Percentiles rank a stretch among this genome's conserved stretches.
Conservation (phyloP, 2,329 filamentous ascomycete genomes). For the Zymoseptoria brevis region DNA sequence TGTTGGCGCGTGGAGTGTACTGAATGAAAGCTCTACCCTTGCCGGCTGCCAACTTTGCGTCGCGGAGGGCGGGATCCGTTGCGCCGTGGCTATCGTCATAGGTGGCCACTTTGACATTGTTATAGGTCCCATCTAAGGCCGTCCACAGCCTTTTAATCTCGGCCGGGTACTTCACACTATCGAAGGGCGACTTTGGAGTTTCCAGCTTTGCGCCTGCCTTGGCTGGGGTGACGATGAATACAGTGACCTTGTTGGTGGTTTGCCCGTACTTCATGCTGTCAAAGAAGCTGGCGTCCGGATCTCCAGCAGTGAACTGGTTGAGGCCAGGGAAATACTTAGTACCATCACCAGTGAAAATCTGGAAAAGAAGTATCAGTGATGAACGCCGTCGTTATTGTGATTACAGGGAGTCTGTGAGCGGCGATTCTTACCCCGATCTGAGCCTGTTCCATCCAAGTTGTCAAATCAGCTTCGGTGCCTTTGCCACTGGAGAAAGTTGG, state of each 20-base stretch:
- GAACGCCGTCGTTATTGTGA: neutral
- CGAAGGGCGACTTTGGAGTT: neutral
- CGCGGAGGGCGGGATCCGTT: neutral
- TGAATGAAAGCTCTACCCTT: slow-evolving; percentile 7
- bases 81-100: neutral
- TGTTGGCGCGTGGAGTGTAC: slow-evolving; percentile 1
- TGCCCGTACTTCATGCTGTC: slow-evolving; percentile 3
- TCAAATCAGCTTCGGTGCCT: too few relatives aligned
- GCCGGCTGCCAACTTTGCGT: neutral
- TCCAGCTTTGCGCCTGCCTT: neutral
- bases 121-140: neutral
- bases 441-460: slow-evolving; percentile 1
- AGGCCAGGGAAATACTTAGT: slow-evolving; percentile 5
- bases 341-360: slow-evolving; percentile 7
- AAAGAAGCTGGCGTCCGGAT: slow-evolving; percentile 1
- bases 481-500: slow-evolving; percentile 1
- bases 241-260: slow-evolving; percentile 1
- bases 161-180: neutral
- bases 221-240: slow-evolving; percentile 9
- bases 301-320: neutral
- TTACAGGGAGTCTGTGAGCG: neutral
- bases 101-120: neutral
- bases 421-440: slow-evolving; percentile 1
- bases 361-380: neutral
- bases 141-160: slow-evolving; percentile 1